Evolutionary conservation across 257 asterid genomes (phyloP).

Genomic region (Capsicum chinense): DNA sequence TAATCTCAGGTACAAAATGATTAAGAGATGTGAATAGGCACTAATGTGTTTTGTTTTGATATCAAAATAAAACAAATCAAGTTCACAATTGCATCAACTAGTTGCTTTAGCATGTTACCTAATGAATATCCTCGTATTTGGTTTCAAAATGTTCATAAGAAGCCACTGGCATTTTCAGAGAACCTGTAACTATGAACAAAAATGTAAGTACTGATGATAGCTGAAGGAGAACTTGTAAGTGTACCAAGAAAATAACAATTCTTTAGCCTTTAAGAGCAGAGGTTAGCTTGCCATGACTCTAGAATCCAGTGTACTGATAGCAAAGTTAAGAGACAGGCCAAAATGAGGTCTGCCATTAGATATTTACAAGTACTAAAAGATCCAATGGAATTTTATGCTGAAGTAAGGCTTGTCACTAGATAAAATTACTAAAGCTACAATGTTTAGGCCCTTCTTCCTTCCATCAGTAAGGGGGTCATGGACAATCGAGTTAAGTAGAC

Average conservation of each 20-base stretch:
- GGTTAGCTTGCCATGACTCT: background rate
- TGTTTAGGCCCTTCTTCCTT: too few relatives aligned
- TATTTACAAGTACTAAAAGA: background rate
- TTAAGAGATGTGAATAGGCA: background rate
- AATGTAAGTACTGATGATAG: background rate
- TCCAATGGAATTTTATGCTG: background rate
- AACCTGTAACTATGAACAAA: background rate
- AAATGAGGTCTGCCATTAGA: background rate
- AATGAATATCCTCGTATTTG: background rate
- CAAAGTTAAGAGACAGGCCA: background rate
- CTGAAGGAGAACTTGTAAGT: background rate
- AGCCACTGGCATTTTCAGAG: background rate
- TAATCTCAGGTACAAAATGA: background rate
- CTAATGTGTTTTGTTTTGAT: background rate
- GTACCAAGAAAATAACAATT: background rate
- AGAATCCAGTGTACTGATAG: too few relatives aligned
- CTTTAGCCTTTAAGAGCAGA: background rate
- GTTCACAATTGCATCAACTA: background rate
- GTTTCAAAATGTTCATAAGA: background rate
- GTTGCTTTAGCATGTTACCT: background rate
- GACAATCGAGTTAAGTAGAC: too few relatives aligned
- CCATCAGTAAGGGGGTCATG: too few relatives aligned
- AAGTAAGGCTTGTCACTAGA: background rate
- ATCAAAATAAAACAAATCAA: background rate
- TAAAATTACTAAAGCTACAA: too few relatives aligned